Base-by-base conservation (phyloP, 2,329 filamentous ascomycete species). In the Pyrenochaeta sp. region DNA sequence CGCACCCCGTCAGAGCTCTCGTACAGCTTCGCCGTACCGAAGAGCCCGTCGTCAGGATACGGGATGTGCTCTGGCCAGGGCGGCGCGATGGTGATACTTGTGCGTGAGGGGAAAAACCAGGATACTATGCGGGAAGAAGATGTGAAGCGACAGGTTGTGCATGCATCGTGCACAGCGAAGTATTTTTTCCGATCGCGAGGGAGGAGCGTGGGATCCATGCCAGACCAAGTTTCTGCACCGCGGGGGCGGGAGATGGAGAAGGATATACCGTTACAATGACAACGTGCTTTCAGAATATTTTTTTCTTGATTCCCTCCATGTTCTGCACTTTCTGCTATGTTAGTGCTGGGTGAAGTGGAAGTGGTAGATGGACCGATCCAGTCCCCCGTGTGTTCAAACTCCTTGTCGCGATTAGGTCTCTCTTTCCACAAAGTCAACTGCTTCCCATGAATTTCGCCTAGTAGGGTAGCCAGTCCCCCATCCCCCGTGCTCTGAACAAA, bases 101-200 rank as follows among this genome's bases (percentile, higher is more conserved):
- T 86, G 90, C 75, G 64, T 90, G 91, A 17, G 32, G 32, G 12
- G 32, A 35, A 35, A 0, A 84, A 80, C 87, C 87, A 90, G 0
- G 82, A 76, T 60, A 88, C 83, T 43, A 89, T 81, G 50, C 89
- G 85, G 59, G 85, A 87, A 2, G 87, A 87, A 1, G 83, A 81
- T 1, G 75, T 73, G 2, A 86, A 75, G 7, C 87, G 83, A 67
- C 88, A 91, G 2, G 84, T 84, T 4, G 75, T 78, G 70, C 88
- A 90, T 10, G 75, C 55, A 45, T 70, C 58, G 33, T 71, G 71
- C n/a, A 79, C 75, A 18, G 89, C 75, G 81, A 89, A 14, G 12
- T 40, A 40, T 40, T 40, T 40, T 4, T 17, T 17, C 11, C 6
- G 4, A 18, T 20, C 21, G n/a, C 6, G 7, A 6, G 37, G 37